Conservation (phyloP, 192 early-diverging fungal species). For the Linnemannia elongata region DNA sequence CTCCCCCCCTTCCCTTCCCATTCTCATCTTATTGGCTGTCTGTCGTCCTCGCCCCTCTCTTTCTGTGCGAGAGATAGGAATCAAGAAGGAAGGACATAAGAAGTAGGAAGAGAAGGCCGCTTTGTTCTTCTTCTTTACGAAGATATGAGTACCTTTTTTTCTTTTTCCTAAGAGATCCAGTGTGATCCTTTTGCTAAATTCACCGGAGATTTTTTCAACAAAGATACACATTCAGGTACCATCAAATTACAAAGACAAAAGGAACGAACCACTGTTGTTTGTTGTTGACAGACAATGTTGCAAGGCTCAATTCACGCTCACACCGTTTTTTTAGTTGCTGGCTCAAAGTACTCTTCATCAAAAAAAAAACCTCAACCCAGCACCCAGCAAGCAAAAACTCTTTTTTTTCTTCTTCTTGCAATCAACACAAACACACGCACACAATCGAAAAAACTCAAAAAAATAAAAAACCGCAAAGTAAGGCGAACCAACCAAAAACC, state of each 20-base stretch:
- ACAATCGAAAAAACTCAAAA: background rate
- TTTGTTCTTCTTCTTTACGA: conserved; percentile 8
- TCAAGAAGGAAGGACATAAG: background rate
- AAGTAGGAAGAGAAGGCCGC: background rate
- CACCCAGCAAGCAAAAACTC: too few species aligned
- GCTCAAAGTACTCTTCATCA: too few species aligned
- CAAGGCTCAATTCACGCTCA: too few species aligned
- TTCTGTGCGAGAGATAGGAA: background rate
- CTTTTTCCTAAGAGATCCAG: background rate
- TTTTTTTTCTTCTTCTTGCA: background rate
- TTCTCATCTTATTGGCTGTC: background rate
- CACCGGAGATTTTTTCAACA: background rate
- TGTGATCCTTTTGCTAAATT: background rate
- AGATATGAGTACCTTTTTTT: background rate
- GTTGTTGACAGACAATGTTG: too few species aligned
- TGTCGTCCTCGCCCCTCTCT: background rate
- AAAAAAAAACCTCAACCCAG: too few species aligned
- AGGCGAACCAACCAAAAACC: background rate
- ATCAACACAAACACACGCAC: background rate
- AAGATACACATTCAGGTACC: too few species aligned
- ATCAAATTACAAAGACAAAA: too few species aligned
- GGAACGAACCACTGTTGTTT: too few species aligned
- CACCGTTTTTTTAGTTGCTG: too few species aligned
- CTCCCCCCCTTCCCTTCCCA: too few species aligned
- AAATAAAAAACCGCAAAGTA: too few species aligned